Conservation (phyloP, 2,329 filamentous ascomycete species). For the Aspergillus sp. region DNA sequence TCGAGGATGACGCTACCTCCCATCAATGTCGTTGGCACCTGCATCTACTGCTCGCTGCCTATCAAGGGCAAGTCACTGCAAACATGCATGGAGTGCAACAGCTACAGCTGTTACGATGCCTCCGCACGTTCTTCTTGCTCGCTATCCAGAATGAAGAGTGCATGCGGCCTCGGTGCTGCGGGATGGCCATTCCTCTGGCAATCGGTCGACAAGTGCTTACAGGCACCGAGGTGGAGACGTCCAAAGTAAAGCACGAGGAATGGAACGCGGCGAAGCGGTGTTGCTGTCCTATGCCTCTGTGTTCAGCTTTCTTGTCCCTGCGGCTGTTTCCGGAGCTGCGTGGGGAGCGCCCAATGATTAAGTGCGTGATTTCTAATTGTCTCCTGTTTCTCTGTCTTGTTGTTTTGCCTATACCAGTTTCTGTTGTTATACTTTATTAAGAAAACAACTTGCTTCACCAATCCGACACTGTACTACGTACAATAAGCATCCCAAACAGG, state of each 20-base stretch:
- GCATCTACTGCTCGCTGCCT: too few relatives aligned
- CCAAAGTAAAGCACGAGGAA: slow-evolving; percentile 43
- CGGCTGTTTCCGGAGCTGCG: slow-evolving; percentile 16
- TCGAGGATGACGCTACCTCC: too few relatives aligned
- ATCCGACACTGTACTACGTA: background rate
- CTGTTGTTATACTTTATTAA: background rate
- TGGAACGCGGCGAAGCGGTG: slow-evolving; percentile 39
- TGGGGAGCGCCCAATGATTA: slow-evolving; percentile 13
- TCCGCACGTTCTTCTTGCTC: slow-evolving; percentile 32
- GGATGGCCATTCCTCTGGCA: slow-evolving; percentile 35
- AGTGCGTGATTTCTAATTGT: too few relatives aligned
- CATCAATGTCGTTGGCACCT: too few relatives aligned
- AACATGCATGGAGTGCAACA: slow-evolving; percentile 2
- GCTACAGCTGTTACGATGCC: slow-evolving; percentile 6
- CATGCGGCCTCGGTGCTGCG: slow-evolving; percentile 45
- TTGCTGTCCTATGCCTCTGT: slow-evolving; percentile 44
- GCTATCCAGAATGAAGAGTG: slow-evolving; percentile 32
- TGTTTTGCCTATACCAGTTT: background rate
- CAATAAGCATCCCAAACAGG: background rate
- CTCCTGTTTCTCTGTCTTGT: background rate
- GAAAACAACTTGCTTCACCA: background rate
- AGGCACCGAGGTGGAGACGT: slow-evolving; percentile 29
- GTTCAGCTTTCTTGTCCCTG: slow-evolving; percentile 43
- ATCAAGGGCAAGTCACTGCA: background rate
- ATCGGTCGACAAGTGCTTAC: slow-evolving; percentile 30